Conservation (phyloP, 441 rosid genomes). For the Arabidopsis lyrata region DNA sequence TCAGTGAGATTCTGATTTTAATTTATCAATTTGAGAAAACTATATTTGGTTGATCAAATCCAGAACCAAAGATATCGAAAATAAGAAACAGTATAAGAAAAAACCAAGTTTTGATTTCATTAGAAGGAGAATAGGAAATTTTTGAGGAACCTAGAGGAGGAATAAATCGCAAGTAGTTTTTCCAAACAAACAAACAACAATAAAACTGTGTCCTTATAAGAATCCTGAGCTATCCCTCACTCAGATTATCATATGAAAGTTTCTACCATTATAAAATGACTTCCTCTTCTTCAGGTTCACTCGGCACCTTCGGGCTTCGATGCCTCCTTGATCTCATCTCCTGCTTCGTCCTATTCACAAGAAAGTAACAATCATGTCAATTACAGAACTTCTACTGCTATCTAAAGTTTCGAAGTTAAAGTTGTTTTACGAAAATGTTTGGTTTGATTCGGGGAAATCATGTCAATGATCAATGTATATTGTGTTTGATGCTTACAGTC, state of each 20-base stretch:
- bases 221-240: slow-evolving; percentile 40
- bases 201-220: slow-evolving; percentile 25
- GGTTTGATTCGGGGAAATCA: background rate
- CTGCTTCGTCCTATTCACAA: slow-evolving; percentile 71
- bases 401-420: background rate
- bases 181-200: slow-evolving; percentile 33
- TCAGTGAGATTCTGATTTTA: background rate
- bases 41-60: too few species aligned
- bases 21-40: too few species aligned
- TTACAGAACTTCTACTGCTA: background rate
- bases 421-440: background rate
- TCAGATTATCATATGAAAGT: slow-evolving; percentile 41
- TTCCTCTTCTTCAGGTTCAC: slow-evolving; percentile 25
- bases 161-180: slow-evolving; percentile 28
- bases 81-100: background rate
- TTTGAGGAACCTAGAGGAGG: background rate
- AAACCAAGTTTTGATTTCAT: slow-evolving; percentile 1
- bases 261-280: slow-evolving; percentile 34
- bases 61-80: background rate
- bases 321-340: slow-evolving; percentile 80
- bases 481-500: slow-evolving; percentile 50
- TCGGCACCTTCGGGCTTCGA: slow-evolving; percentile 63
- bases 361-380: slow-evolving; percentile 18
- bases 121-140: background rate
- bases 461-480: background rate